phyloP scores from a whole-genome alignment of 2,329 filamentous ascomycete genomes.

The Ophiognomonia clavigignenti-juglandacearum region DNA sequence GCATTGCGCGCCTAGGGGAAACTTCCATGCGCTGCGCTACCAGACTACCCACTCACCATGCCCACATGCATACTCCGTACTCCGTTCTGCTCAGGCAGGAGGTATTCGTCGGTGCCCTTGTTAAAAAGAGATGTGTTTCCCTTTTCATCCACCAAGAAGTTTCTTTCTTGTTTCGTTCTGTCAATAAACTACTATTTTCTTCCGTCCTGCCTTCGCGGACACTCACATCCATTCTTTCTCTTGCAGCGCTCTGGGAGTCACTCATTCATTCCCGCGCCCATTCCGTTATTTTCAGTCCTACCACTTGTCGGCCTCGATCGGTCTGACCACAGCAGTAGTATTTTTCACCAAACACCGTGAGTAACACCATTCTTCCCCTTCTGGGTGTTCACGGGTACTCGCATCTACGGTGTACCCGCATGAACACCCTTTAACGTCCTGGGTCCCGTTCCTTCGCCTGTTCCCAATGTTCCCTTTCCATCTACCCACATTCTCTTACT shows the following conservation, averaged over 20 bases:
- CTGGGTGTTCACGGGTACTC: not conserved
- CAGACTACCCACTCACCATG: not conserved
- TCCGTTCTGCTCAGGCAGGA: not conserved
- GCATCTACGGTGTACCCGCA: not conserved
- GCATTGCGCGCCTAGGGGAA: not conserved
- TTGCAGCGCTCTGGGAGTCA: slow-evolving; percentile 6
- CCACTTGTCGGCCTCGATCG: slow-evolving; percentile 1
- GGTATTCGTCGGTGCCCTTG: too few species aligned
- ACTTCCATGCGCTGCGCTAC: not conserved
- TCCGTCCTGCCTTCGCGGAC: not conserved
- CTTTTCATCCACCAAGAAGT: too few species aligned
- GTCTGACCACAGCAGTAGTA: not conserved
- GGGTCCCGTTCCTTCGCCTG: not conserved
- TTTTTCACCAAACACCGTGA: not conserved
- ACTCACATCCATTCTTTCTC: not conserved
- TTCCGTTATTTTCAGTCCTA: not conserved
- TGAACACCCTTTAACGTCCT: not conserved
- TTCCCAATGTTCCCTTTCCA: not conserved
- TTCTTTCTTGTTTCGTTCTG: not conserved
- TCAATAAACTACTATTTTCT: not conserved
- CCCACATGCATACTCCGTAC: not conserved
- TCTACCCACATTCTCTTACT: not conserved
- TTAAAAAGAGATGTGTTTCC: too few species aligned
- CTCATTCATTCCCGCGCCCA: slow-evolving; percentile 1
- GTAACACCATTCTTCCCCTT: not conserved